phyloP scores from a whole-genome alignment of 176 grass and related monocot genomes.

The barley (Hordeum vulgare) region MorexV3_pseudomolecules_assembly NC_058518.1:488576929-488577428 shows the following conservation, averaged over 20 bases:
- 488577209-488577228: neutral
- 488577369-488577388: slow-evolving; percentile 29
- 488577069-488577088: neutral
- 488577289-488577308: slow-evolving; percentile 10
- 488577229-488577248: slow-evolving; percentile 31
- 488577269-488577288: slow-evolving; percentile 32
- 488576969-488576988: neutral
- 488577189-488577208: neutral
- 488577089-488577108: slow-evolving; percentile 26
- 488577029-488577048: neutral
- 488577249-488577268: slow-evolving; percentile 25
- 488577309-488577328: neutral
- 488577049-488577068: no score
- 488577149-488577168: neutral
- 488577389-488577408: slow-evolving; percentile 40
- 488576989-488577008: neutral
- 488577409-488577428: slow-evolving; percentile 36
- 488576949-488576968: neutral
- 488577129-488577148: neutral
- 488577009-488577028: neutral
- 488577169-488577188: neutral
- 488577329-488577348: slow-evolving; percentile 7
- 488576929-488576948: neutral
- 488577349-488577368: slow-evolving; percentile 29
- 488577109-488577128: slow-evolving; percentile 14